phyloP scores from a whole-genome alignment of 306 rosid species.

The Begonia masoniana region DNA sequence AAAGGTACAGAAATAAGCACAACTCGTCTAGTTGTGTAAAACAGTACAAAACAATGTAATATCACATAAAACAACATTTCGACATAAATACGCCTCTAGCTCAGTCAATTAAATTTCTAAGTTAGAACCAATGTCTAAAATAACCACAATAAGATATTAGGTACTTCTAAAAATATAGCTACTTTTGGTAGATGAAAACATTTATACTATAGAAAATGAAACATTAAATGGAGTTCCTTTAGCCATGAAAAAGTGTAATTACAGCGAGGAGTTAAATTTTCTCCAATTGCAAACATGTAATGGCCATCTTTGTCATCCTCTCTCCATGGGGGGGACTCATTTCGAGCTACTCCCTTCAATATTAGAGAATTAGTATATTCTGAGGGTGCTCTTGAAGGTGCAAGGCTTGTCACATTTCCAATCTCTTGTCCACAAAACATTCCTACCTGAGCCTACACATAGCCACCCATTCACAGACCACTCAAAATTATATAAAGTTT shows the following conservation, averaged over 20 bases:
- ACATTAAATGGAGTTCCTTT: slow-evolving; percentile 10
- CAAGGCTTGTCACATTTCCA: slow-evolving; percentile 80
- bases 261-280: slow-evolving; percentile 98
- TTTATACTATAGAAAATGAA: neutral
- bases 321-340: slow-evolving; percentile 95
- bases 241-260: slow-evolving; percentile 63
- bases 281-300: slow-evolving; percentile 97
- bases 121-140: too few relatives aligned
- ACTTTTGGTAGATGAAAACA: too few relatives aligned
- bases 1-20: neutral
- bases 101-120: too few relatives aligned
- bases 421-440: slow-evolving; percentile 92
- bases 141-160: too few relatives aligned
- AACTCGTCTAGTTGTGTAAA: neutral
- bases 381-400: slow-evolving; percentile 58
- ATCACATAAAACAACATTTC: too few relatives aligned
- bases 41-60: neutral
- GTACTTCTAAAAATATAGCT: too few relatives aligned
- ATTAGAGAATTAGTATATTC: slow-evolving; percentile 56
- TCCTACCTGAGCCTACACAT: slow-evolving; percentile 99
- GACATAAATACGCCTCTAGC: too few relatives aligned
- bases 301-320: slow-evolving; percentile 99
- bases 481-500: slow-evolving; percentile 24
- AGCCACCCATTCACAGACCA: slow-evolving; percentile 78
- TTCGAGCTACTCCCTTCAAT: slow-evolving; percentile 73